Evolutionary conservation across 2,329 filamentous ascomycete genomes (phyloP).

Genomic region (Sporothrix sp.): DNA sequence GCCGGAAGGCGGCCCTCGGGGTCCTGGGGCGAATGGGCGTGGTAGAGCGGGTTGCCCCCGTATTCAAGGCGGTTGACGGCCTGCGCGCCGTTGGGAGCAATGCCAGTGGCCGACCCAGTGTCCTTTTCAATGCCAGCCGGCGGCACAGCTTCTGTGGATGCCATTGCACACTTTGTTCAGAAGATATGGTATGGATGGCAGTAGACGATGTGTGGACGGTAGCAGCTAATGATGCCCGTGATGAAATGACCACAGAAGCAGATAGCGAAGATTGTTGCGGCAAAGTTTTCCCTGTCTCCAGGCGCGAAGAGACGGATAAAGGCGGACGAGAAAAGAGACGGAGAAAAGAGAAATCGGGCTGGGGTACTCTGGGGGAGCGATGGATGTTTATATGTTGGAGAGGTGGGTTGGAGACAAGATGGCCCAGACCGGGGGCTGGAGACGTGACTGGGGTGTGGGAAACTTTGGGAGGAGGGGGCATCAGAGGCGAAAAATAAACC

Average conservation of each 20-base stretch:
- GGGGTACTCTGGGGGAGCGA: background rate
- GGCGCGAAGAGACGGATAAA: background rate
- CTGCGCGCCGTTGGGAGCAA: slow-evolving; percentile 7
- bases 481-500: no score
- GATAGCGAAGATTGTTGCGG: no score
- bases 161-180: slow-evolving; percentile 1
- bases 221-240: no score
- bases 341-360: background rate
- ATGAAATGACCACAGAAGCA: no score
- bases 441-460: background rate
- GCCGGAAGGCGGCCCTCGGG: slow-evolving; percentile 38
- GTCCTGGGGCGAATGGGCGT: slow-evolving; percentile 25
- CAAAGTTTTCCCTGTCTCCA: no score
- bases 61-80: slow-evolving; percentile 21
- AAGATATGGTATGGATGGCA: no score
- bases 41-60: slow-evolving; percentile 32
- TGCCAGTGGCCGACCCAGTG: slow-evolving; percentile 4
- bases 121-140: slow-evolving; percentile 13
- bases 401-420: background rate
- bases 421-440: background rate
- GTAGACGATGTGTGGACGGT: no score
- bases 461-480: background rate
- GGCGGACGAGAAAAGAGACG: background rate
- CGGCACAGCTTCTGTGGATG: slow-evolving; percentile 7
- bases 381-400: slow-evolving; percentile 10